These are phyloP conservation scores for Tylopilus plumbeoviolaceoides DNA, from an alignment of 768 basidiomycete species.

Conservation along the genomic window DNA sequence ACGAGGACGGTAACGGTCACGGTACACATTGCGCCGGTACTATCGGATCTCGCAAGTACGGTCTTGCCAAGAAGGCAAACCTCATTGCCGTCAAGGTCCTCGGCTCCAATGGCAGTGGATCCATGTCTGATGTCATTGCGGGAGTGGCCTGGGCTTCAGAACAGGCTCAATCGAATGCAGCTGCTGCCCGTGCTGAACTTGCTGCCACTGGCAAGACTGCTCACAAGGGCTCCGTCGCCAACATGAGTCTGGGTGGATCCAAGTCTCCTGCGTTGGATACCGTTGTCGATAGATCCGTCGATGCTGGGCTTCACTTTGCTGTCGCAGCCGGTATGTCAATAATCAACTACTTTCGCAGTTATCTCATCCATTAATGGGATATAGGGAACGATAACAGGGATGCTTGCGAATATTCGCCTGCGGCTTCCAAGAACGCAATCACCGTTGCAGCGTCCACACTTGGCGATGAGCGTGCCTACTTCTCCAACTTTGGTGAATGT, in stretches of 20 bases:
- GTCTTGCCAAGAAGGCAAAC: slow-evolving; percentile 92
- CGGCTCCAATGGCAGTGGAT: slow-evolving; percentile 90
- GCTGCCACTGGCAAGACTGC: slow-evolving; percentile 69
- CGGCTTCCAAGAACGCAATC: slow-evolving; percentile 81
- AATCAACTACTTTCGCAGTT: neutral
- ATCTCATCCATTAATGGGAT: neutral
- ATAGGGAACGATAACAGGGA: slow-evolving; percentile 79
- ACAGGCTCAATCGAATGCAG: slow-evolving; percentile 49
- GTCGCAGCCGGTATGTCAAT: slow-evolving; percentile 83
- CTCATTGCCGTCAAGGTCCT: slow-evolving; percentile 91
- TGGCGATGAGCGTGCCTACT: slow-evolving; percentile 77
- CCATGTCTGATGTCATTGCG: slow-evolving; percentile 89
- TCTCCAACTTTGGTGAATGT: slow-evolving; percentile 89
- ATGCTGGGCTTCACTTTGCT: slow-evolving; percentile 86
- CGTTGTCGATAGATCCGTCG: slow-evolving; percentile 82
- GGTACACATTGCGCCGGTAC: slow-evolving; percentile 95
- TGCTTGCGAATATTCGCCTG: slow-evolving; percentile 92
- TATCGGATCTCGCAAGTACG: slow-evolving; percentile 89
- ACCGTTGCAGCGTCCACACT: slow-evolving; percentile 93
- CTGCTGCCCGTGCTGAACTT: slow-evolving; percentile 60
- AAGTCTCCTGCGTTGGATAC: slow-evolving; percentile 83
- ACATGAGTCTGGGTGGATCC: slow-evolving; percentile 97
- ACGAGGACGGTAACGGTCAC: slow-evolving; percentile 93
- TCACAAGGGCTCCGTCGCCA: slow-evolving; percentile 93
- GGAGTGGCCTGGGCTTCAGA: slow-evolving; percentile 81